A percentile compares a stretch with the other conserved stretches of the same genome.
Conservation (phyloP, 768 basidiomycete species). For the Lactarius psammicola region DNA sequence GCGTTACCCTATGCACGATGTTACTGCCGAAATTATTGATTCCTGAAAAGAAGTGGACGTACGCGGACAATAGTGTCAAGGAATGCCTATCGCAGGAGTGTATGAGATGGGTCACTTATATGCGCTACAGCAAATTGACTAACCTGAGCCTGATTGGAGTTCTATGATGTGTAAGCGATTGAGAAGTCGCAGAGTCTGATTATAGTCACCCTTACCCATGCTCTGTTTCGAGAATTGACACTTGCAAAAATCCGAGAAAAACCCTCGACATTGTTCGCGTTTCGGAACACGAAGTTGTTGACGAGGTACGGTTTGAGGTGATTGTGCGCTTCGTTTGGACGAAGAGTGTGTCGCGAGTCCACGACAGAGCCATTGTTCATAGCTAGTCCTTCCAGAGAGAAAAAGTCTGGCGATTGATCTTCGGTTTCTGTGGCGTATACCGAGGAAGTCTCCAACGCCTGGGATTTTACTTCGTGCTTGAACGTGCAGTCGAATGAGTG, state of each 20-base stretch:
- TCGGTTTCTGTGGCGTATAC: conserved; percentile 1
- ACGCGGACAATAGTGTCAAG: conserved; percentile 32
- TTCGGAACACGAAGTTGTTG: conserved; percentile 32
- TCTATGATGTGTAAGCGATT: conserved; percentile 18
- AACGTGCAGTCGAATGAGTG: conserved; percentile 33
- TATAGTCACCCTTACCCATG: conserved; percentile 30
- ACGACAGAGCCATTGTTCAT: conserved; percentile 25
- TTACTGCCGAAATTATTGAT: background rate
- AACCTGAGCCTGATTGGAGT: conserved; percentile 35
- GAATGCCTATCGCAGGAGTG: conserved; percentile 29
- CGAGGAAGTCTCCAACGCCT: background rate
- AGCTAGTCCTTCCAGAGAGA: conserved; percentile 30
- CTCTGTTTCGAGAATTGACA: conserved; percentile 30
- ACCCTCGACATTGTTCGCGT: conserved; percentile 30
- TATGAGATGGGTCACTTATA: background rate
- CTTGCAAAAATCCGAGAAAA: conserved; percentile 33
- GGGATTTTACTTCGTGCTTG: conserved; percentile 30
- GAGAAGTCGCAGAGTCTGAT: background rate
- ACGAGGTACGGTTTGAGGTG: conserved; percentile 31
- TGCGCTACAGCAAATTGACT: background rate
- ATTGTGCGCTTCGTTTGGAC: conserved; percentile 34
- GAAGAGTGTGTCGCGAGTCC: conserved; percentile 21
- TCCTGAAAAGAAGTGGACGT: conserved; percentile 4
- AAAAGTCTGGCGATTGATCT: conserved; percentile 28
- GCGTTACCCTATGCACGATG: conserved; percentile 31